Evolutionary conservation across 2,329 filamentous ascomycete species (phyloP).

Genomic region (Sphaerulina musiva): DNA sequence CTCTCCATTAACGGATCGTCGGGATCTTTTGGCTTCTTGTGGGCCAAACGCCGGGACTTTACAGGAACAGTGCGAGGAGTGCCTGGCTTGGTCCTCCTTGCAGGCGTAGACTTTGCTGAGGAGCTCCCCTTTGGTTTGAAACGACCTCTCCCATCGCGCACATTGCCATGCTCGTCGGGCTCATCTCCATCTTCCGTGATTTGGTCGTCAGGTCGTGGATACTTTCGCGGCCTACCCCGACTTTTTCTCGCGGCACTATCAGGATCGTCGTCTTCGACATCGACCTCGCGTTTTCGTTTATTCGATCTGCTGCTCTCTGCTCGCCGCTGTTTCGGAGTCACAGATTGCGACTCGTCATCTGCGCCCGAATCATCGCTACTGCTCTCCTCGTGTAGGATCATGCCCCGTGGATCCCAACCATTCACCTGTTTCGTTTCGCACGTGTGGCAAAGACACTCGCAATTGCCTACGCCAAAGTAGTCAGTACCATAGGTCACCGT

Average conservation of each 20-base stretch:
- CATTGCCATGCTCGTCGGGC: background rate
- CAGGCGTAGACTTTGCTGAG: background rate
- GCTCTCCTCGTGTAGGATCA: slow-evolving; percentile 30
- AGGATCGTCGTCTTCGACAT: slow-evolving; percentile 5
- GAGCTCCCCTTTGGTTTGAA: slow-evolving; percentile 1
- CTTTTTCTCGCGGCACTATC: background rate
- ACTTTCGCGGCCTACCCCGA: slow-evolving; percentile 21
- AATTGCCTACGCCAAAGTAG: slow-evolving; percentile 92
- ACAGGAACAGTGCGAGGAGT: slow-evolving; percentile 1
- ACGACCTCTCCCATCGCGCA: slow-evolving; percentile 6
- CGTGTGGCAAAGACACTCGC: slow-evolving; percentile 84
- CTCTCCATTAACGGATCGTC: slow-evolving; percentile 12
- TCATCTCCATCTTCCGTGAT: slow-evolving; percentile 1
- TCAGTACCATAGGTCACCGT: slow-evolving; percentile 93
- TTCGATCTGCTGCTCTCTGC: slow-evolving; percentile 6
- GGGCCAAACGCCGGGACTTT: background rate
- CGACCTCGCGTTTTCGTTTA: slow-evolving; percentile 22
- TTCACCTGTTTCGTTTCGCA: slow-evolving; percentile 72
- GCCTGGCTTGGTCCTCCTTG: background rate
- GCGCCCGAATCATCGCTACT: slow-evolving; percentile 34
- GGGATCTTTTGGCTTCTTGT: slow-evolving; percentile 1
- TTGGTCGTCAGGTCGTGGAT: slow-evolving; percentile 15
- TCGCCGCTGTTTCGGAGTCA: slow-evolving; percentile 10
- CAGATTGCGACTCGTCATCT: slow-evolving; percentile 24
- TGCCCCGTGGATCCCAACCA: slow-evolving; percentile 62